phyloP scores from a whole-genome alignment of 2,329 filamentous ascomycete genomes.

The Fonsecaea nubica region DNA sequence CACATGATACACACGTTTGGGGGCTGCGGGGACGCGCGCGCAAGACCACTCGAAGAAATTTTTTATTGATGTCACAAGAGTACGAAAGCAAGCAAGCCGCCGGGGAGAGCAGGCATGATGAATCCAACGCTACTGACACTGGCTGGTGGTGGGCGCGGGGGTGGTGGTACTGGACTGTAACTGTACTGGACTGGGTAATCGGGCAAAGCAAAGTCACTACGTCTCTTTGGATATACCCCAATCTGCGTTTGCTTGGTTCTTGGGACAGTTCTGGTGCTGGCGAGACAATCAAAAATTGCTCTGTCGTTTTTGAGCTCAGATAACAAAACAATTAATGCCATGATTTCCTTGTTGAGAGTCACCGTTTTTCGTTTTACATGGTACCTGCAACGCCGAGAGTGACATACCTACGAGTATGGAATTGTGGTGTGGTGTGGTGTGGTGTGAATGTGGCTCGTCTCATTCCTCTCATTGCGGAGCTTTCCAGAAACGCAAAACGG shows the following conservation, averaged over 20 bases:
- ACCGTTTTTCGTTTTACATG: neutral
- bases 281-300: neutral
- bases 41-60: neutral
- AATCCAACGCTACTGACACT: no score
- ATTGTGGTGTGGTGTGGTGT: no score
- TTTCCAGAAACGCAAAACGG: no score
- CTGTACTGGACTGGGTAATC: conserved; percentile 6
- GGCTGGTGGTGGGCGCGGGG: no score
- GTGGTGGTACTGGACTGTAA: no score
- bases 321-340: neutral
- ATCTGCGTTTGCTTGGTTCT: conserved; percentile 20
- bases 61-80: neutral
- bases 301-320: conserved; percentile 1
- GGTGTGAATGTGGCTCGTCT: no score
- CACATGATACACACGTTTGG: neutral
- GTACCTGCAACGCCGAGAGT: no score
- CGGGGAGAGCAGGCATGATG: neutral
- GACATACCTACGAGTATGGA: no score
- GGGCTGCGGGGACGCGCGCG: neutral
- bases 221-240: conserved; percentile 29
- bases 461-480: no score
- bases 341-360: neutral
- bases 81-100: neutral
- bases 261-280: conserved; percentile 2
- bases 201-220: conserved; percentile 15